Evolutionary conservation across 2,329 filamentous ascomycete genomes (phyloP).

Genomic region (Metarhizium sp.): DNA sequence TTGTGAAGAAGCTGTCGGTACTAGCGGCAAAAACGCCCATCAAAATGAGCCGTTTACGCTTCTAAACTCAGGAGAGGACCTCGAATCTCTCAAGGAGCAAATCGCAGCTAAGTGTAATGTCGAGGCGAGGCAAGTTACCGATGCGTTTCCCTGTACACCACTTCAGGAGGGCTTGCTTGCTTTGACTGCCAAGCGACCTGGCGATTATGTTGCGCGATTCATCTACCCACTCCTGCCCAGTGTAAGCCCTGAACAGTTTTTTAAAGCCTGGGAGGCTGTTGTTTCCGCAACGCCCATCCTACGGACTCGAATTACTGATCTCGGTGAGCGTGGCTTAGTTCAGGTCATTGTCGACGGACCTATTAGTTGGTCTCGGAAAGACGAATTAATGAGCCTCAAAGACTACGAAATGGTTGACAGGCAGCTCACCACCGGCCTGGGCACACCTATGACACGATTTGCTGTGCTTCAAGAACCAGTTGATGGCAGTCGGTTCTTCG

Average conservation of each 20-base stretch:
- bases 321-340: slow-evolving; percentile 27
- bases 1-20: neutral
- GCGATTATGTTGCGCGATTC: slow-evolving; percentile 36
- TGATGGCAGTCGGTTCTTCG: neutral
- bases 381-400: slow-evolving; percentile 8
- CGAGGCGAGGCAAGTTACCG: slow-evolving; percentile 23
- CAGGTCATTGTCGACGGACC: slow-evolving; percentile 17
- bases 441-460: slow-evolving; percentile 2
- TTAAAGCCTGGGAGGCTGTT: slow-evolving; percentile 28
- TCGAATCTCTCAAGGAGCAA: neutral
- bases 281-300: slow-evolving; percentile 27
- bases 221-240: slow-evolving; percentile 25
- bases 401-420: slow-evolving; percentile 27
- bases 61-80: neutral
- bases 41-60: slow-evolving; percentile 2
- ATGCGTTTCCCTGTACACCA: slow-evolving; percentile 40
- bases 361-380: slow-evolving; percentile 11
- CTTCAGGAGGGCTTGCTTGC: slow-evolving; percentile 42
- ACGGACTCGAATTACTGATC: slow-evolving; percentile 32
- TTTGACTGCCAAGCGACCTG: slow-evolving; percentile 31
- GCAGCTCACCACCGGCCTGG: slow-evolving; percentile 30
- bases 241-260: slow-evolving; percentile 18
- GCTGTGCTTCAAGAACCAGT: slow-evolving; percentile 7
- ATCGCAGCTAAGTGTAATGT: slow-evolving; percentile 2
- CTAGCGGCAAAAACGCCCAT: neutral